A percentile compares a stretch with the other conserved stretches of the same genome.
Conservation (phyloP, 2,329 filamentous ascomycete genomes). For the Tolypocladium tropicale region DNA sequence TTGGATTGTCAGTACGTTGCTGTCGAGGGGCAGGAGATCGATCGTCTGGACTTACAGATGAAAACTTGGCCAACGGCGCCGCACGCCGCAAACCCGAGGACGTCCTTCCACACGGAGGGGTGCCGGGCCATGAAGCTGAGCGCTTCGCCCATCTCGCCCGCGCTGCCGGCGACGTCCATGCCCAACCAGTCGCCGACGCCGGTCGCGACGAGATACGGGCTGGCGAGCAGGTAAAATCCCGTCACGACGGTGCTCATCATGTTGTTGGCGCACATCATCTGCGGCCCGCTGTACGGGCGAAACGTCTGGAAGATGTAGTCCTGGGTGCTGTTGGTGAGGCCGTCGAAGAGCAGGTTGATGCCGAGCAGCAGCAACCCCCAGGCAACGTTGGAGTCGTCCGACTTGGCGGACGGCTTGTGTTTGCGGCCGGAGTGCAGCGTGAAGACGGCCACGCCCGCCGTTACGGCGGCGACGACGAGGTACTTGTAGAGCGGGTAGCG, state of each 20-base stretch:
- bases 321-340: conserved; percentile 91
- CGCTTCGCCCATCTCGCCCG: conserved; percentile 72
- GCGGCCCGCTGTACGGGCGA: conserved; percentile 74
- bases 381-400: conserved; percentile 47
- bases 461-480: conserved; percentile 82
- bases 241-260: conserved; percentile 75
- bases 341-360: conserved; percentile 91
- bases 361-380: conserved; percentile 78
- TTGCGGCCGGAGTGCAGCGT: conserved; percentile 68
- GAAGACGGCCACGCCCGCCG: conserved; percentile 86
- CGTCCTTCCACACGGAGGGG: conserved; percentile 75
- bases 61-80: conserved; percentile 94
- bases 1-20: background rate
- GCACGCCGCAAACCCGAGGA: conserved; percentile 80
- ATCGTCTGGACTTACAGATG: conserved; percentile 63
- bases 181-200: conserved; percentile 54
- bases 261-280: conserved; percentile 99
- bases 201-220: conserved; percentile 68
- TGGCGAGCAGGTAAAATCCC: conserved; percentile 61
- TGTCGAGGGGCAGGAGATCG: background rate
- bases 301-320: conserved; percentile 84
- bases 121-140: conserved; percentile 70
- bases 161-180: conserved; percentile 52
- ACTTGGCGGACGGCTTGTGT: conserved; percentile 33
- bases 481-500: conserved; percentile 96